Evolutionary conservation across 2,329 filamentous ascomycete genomes (phyloP).

Genomic region (Aspergillus pseudoviridinutans): DNA sequence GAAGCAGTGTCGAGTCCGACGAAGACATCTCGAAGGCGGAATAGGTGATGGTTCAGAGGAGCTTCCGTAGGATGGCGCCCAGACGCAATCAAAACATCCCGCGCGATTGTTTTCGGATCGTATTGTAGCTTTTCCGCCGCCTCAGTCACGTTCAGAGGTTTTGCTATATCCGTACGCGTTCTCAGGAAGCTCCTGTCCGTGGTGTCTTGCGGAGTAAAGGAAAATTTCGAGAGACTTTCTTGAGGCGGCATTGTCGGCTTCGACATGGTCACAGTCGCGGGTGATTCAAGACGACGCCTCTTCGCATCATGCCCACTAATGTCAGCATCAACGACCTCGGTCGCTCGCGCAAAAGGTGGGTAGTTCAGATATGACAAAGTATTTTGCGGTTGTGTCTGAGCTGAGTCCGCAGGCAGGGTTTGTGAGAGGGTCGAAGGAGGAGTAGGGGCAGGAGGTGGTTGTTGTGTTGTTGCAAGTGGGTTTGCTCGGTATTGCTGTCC

Average conservation of each 20-base stretch:
- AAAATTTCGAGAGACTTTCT: conserved; percentile 6
- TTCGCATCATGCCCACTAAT: conserved; percentile 6
- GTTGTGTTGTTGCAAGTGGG: background rate
- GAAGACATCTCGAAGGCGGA: conserved; percentile 43
- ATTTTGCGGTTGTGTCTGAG: background rate
- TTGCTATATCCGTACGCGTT: conserved; percentile 37
- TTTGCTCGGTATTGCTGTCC: background rate
- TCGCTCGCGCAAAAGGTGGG: background rate
- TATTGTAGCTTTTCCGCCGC: conserved; percentile 49
- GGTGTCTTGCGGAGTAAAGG: conserved; percentile 8
- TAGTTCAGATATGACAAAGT: background rate
- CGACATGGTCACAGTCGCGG: background rate
- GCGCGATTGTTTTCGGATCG: conserved; percentile 58
- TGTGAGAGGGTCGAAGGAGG: background rate
- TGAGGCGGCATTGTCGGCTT: conserved; percentile 1
- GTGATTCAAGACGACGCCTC: conserved; percentile 10
- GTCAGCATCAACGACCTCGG: background rate
- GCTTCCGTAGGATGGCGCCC: conserved; percentile 59
- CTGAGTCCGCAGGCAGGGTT: background rate
- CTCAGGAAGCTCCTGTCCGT: conserved; percentile 20
- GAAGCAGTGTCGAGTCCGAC: conserved; percentile 41
- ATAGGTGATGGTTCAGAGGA: conserved; percentile 57
- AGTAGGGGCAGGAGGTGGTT: background rate
- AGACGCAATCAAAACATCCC: conserved; percentile 59
- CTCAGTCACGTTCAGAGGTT: conserved; percentile 39